These are phyloP conservation scores for Epichloe festucae DNA, from an alignment of 2,329 filamentous ascomycete genomes.

Conservation along the genomic window DNA sequence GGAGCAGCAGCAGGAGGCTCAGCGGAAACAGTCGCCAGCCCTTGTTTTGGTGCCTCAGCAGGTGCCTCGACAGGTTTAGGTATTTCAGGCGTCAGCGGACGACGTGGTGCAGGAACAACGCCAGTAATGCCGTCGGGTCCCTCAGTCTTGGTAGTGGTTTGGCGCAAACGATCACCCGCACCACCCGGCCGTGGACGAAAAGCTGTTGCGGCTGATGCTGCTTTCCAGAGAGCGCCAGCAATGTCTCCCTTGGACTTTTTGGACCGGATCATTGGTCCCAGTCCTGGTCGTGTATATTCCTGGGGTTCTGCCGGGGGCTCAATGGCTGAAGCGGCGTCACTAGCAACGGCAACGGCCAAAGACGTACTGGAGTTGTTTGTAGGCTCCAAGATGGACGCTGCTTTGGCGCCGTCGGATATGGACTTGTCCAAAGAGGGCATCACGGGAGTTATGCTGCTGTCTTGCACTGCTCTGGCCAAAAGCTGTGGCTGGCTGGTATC, in stretches of 20 bases:
- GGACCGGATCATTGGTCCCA: slow-evolving; percentile 83
- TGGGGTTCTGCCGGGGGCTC: slow-evolving; percentile 11
- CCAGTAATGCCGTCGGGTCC: slow-evolving; percentile 82
- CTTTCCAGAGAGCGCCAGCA: slow-evolving; percentile 66
- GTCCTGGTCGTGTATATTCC: slow-evolving; percentile 51
- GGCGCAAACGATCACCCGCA: slow-evolving; percentile 65
- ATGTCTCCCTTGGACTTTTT: slow-evolving; percentile 62
- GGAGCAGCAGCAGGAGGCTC: background rate
- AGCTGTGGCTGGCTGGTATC: slow-evolving; percentile 17
- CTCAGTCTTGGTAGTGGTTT: slow-evolving; percentile 44
- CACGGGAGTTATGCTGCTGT: slow-evolving; percentile 14
- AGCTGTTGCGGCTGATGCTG: slow-evolving; percentile 37
- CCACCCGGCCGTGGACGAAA: slow-evolving; percentile 87
- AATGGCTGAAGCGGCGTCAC: slow-evolving; percentile 12
- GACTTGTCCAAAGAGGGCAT: slow-evolving; percentile 7
- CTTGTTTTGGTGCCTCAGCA: background rate
- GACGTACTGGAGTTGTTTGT: slow-evolving; percentile 12
- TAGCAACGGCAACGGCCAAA: slow-evolving; percentile 14
- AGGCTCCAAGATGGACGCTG: slow-evolving; percentile 2
- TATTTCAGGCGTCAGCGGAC: slow-evolving; percentile 22
- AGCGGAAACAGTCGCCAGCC: background rate
- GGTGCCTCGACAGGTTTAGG: slow-evolving; percentile 13
- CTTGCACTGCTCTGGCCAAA: slow-evolving; percentile 9
- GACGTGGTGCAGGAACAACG: slow-evolving; percentile 68
- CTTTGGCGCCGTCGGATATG: slow-evolving; percentile 5